A percentile compares a stretch with the other conserved stretches of the same genome.
phyloP scores from a whole-genome alignment of 192 early-diverging fungal genomes.

The Mortierella claussenii region DNA sequence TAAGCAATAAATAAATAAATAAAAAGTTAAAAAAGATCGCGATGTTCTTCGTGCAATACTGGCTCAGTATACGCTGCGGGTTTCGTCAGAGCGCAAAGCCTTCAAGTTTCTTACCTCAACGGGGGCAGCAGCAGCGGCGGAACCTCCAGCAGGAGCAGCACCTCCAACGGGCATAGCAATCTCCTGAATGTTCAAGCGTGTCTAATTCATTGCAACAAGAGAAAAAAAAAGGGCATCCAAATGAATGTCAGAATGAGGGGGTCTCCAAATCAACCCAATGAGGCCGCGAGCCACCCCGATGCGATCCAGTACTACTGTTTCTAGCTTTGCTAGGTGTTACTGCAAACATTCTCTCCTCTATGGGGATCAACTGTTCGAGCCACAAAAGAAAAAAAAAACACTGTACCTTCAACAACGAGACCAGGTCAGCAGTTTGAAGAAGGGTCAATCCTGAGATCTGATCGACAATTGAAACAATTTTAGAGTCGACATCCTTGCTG shows the following conservation, averaged over 20 bases:
- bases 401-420: constrained; percentile 87
- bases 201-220: constrained; percentile 57
- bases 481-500: constrained; percentile 65
- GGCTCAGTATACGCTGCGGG: too few species aligned
- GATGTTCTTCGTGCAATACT: too few species aligned
- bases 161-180: constrained; percentile 85
- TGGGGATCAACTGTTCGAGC: too few species aligned
- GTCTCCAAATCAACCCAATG: too few species aligned
- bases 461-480: constrained; percentile 88
- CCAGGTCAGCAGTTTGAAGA: constrained; percentile 92
- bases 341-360: too few species aligned
- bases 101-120: constrained; percentile 68
- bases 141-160: constrained; percentile 68
- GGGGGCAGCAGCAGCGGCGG: constrained; percentile 75
- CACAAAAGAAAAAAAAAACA: not conserved
- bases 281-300: too few species aligned
- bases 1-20: too few species aligned
- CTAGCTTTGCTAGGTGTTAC: too few species aligned
- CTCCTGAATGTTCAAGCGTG: constrained; percentile 92
- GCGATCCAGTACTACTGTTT: too few species aligned
- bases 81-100: too few species aligned
- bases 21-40: too few species aligned
- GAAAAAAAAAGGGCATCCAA: not conserved
- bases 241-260: too few species aligned
- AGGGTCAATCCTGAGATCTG: constrained; percentile 92